Conservation (phyloP, 2,329 filamentous ascomycete species). For the Aschersonia sp. region DNA sequence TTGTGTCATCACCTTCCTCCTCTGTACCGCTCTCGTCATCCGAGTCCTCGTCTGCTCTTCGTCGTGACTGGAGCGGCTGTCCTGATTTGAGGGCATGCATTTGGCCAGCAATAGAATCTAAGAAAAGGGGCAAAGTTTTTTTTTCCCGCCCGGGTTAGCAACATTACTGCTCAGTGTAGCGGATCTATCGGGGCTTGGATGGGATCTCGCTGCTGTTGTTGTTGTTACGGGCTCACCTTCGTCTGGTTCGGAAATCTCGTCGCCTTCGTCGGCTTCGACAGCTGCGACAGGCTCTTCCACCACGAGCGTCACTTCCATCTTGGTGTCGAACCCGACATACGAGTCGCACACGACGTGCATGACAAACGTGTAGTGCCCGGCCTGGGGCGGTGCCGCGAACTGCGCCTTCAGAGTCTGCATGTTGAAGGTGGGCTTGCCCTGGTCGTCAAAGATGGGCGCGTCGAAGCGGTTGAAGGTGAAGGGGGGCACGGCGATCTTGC, state of each 20-base stretch:
- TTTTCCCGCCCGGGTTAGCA: too few species aligned
- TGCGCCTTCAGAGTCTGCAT: constrained; percentile 96
- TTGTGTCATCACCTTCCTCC: constrained; percentile 48
- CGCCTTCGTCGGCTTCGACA: constrained; percentile 64
- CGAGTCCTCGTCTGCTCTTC: constrained; percentile 42
- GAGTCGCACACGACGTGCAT: constrained; percentile 91
- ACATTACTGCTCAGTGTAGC: constrained; percentile 9
- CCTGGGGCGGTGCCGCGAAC: constrained; percentile 85
- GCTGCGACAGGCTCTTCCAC: constrained; percentile 85
- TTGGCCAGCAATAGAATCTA: constrained; percentile 80
- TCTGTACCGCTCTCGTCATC: constrained; percentile 75
- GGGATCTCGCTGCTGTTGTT: too few species aligned
- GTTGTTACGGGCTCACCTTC: constrained; percentile 53
- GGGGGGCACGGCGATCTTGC: constrained; percentile 90
- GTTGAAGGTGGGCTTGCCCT: constrained; percentile 79
- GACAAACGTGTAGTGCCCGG: constrained; percentile 86
- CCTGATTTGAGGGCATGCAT: constrained; percentile 77
- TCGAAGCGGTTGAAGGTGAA: constrained; percentile 93
- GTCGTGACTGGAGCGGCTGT: constrained; percentile 41
- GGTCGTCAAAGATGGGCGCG: constrained; percentile 66
- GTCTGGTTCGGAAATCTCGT: constrained; percentile 95
- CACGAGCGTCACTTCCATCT: constrained; percentile 75
- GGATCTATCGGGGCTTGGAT: neutral
- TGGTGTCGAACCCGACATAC: constrained; percentile 87
- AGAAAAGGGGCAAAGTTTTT: constrained; percentile 2